Evolutionary conservation across 345 rosid species (phyloP), one percentile per base, ranked within the genome.

Genomic region (Arabidopsis suecica): DNA sequence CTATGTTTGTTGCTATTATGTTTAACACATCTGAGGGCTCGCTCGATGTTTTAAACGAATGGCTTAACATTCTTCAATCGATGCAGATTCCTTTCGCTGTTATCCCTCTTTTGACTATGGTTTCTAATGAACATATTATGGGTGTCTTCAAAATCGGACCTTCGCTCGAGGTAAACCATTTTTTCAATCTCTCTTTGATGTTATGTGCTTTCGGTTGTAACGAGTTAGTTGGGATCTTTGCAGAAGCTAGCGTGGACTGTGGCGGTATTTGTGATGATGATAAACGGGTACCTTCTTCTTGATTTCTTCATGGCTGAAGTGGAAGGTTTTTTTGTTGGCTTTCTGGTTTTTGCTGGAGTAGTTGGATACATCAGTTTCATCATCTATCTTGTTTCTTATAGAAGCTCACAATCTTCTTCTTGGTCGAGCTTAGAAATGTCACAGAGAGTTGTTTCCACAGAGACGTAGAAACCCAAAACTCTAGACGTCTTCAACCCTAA

Each of bases 51-150:
- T 58, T 93, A 59, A 93, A 91, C 68, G 98, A 87, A 73, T 93
- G 98, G 98, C 86, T 91, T 48, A 93, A 93, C 77, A 91, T 93
- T 61, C 93, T 93, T 80, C 97, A 89, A 78, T 93, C 97, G 10
- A 82, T 93, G 81, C 98, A 93, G 81, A 93, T 93, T 54, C 98
- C 97, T 62, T 93, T 93, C 60, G 98, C 96, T 0, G 86, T 93
- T 22, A 85, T 91, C 66, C 98, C 98, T 55, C 97, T 93, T 69
- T 88, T 93, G 68, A 91, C 96, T 34, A 76, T 93, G 88, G 98
- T 83, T 37, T 80, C 97, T 63, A 88, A 84, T 79, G 93, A 89
- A 80, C 90, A 85, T 76, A 79, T 91, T 76, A 88, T 93, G 97
- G 98, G 98, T 47, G 71, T 74, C 72, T 93, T 91, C 81, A 91